Percentiles rank a stretch among this genome's conserved stretches.
Evolutionary conservation across 371 early-diverging fungal species (phyloP).

Genomic region (Mortierella sp.): DNA sequence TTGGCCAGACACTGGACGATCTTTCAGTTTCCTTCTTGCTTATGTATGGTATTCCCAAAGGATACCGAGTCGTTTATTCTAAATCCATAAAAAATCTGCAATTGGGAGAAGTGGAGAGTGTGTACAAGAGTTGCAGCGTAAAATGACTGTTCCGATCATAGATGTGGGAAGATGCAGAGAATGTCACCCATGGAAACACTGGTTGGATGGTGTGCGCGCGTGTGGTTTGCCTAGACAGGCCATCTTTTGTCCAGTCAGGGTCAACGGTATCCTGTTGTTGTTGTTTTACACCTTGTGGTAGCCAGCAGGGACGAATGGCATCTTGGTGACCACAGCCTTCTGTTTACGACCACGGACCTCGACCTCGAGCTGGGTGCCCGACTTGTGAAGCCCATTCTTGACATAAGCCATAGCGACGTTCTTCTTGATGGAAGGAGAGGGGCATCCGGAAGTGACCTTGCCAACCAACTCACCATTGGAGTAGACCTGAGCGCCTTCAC

Average conservation of each 20-base stretch:
- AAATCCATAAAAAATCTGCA: not conserved
- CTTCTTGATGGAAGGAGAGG: slow-evolving; percentile 92
- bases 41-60: too few species aligned
- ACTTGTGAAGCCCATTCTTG: slow-evolving; percentile 85
- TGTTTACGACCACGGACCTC: slow-evolving; percentile 88
- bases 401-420: slow-evolving; percentile 99
- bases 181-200: too few species aligned
- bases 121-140: slow-evolving; percentile 2
- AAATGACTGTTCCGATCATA: too few species aligned
- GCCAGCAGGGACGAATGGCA: slow-evolving; percentile 94
- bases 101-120: not conserved
- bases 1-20: too few species aligned
- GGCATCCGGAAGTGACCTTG: slow-evolving; percentile 92
- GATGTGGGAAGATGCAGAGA: too few species aligned
- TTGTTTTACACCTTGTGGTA: slow-evolving; percentile 75
- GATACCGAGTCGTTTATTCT: not conserved
- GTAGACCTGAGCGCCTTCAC: slow-evolving; percentile 83
- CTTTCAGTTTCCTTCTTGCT: too few species aligned
- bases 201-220: too few species aligned
- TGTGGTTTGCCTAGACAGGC: too few species aligned
- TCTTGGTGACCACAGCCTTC: slow-evolving; percentile 87
- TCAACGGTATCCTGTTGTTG: too few species aligned
- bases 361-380: slow-evolving; percentile 87
- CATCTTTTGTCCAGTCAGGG: too few species aligned
- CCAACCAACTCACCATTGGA: slow-evolving; percentile 75